phyloP scores from a whole-genome alignment of 208 protist species.

The Wallacemonas collosoma region DNA sequence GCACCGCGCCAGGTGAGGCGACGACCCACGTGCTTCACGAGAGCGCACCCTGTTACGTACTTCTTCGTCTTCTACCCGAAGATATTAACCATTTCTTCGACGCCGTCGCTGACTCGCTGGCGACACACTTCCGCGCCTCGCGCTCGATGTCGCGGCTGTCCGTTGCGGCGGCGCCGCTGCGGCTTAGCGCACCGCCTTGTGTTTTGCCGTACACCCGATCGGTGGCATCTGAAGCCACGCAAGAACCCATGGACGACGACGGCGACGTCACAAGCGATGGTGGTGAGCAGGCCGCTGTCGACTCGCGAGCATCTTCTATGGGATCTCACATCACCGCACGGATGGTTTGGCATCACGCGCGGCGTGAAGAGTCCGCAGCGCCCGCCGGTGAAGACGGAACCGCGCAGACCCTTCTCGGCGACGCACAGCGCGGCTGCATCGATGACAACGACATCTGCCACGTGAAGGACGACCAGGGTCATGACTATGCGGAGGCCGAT shows the following conservation, averaged over 20 bases:
- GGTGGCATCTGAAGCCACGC: too few relatives aligned
- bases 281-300: background rate
- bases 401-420: too few relatives aligned
- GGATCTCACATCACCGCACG: slow-evolving; percentile 12
- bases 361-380: too few relatives aligned
- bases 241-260: background rate
- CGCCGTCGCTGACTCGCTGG: slow-evolving; percentile 30
- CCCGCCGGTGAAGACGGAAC: too few relatives aligned
- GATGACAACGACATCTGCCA: background rate
- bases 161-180: slow-evolving; percentile 63
- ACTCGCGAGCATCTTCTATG: background rate
- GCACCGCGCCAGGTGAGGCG: too few relatives aligned
- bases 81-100: slow-evolving; percentile 67
- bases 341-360: background rate
- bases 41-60: slow-evolving; percentile 29
- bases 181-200: slow-evolving; percentile 25
- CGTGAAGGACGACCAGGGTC: too few relatives aligned
- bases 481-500: too few relatives aligned
- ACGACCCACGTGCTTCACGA: background rate
- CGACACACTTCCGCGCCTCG: slow-evolving; percentile 1
- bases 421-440: too few relatives aligned
- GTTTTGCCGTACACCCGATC: slow-evolving; percentile 4
- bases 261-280: background rate
- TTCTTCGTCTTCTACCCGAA: slow-evolving; percentile 44
- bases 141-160: slow-evolving; percentile 76